Percentiles rank a stretch among this genome's conserved stretches.
These are phyloP conservation scores for Candida berthetii DNA, from an alignment of 805 yeast species.

Conservation along the genomic window DNA sequence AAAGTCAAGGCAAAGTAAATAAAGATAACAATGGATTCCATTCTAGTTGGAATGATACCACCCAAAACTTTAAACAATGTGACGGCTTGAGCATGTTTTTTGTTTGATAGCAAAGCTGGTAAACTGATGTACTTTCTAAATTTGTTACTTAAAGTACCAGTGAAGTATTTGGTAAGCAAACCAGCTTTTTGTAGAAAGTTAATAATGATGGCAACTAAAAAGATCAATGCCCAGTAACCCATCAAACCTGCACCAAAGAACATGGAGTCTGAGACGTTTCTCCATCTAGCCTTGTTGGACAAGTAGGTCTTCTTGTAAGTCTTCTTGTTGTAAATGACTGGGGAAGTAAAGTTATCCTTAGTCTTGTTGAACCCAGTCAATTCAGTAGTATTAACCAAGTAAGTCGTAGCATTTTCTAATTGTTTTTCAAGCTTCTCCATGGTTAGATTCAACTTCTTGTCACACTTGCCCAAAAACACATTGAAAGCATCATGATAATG, in stretches of 20 bases:
- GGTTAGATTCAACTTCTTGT: conserved; percentile 22
- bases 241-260: conserved; percentile 39
- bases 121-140: conserved; percentile 11
- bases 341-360: conserved; percentile 22
- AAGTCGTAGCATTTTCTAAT: conserved; percentile 38
- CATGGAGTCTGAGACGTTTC: conserved; percentile 34
- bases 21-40: conserved; percentile 24
- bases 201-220: conserved; percentile 32
- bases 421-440: conserved; percentile 26
- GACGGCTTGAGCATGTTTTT: conserved; percentile 15
- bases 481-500: conserved; percentile 11
- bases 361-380: conserved; percentile 28
- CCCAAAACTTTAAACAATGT: conserved; percentile 6
- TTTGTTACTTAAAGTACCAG: conserved; percentile 8
- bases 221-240: conserved; percentile 42
- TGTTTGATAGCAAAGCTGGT: conserved; percentile 10
- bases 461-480: conserved; percentile 20
- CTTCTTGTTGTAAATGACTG: conserved; percentile 25
- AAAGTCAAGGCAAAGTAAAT: conserved; percentile 21
- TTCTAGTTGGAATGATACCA: conserved; percentile 19
- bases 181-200: conserved; percentile 12
- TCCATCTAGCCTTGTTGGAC: conserved; percentile 23
- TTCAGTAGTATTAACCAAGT: conserved; percentile 26
- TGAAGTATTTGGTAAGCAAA: conserved; percentile 10
- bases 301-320: conserved; percentile 18